Evolutionary conservation across 2,329 filamentous ascomycete genomes (phyloP), one percentile per base, ranked within the genome.

Genomic region (Ascochyta koolunga): DNA sequence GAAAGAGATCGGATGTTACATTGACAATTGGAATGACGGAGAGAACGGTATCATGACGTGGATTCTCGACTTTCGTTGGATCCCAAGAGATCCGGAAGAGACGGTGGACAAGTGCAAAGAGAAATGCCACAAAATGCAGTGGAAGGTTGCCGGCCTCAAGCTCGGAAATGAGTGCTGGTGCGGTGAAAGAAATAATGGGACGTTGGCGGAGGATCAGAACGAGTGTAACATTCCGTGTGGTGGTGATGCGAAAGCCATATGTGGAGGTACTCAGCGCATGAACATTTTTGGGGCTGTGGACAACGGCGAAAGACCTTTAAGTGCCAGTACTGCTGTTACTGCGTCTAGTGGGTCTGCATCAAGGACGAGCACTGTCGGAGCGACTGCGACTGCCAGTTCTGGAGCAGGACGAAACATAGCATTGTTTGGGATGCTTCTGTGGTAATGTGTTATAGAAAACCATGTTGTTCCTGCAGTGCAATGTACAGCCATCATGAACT

Each of bases 1-100:
- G 51, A 44, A 25, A 3, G 33, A 49, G 1, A 49, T 6, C 7
- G 51, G 51, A 16, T 54, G 51, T n/a, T 54, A 40, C 33, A n/a
- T 49, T 15, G 35, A 49, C 11, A 18, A 32, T 1, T 39, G 19
- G 27, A 24, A 44, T 16, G 50, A 48, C n/a, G 15, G 36, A 3
- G 37, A 47, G 2, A 18, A 38, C 19, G 43, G 9, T 4, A 11
- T 16, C 18, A 24, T 16, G 19, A 16, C 13, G 3, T 54, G 50
- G 50, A 39, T 39, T 7, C 25, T 53, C 4, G 38, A 37, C 11
- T 33, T n/a, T 13, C 43, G 43, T 25, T 43, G 15, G 19, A 13
- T 19, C 6, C 50, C 43, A 2, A 15, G 19, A 2, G 39, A 33
- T 8, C 8, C 33, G 2, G 18, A 24, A 19, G 44, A 48, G 35